A percentile compares a stretch with the other conserved stretches of the same genome.
These are phyloP conservation scores for Mrakia frigida DNA, from an alignment of 768 basidiomycete genomes.

Conservation along the genomic window DNA sequence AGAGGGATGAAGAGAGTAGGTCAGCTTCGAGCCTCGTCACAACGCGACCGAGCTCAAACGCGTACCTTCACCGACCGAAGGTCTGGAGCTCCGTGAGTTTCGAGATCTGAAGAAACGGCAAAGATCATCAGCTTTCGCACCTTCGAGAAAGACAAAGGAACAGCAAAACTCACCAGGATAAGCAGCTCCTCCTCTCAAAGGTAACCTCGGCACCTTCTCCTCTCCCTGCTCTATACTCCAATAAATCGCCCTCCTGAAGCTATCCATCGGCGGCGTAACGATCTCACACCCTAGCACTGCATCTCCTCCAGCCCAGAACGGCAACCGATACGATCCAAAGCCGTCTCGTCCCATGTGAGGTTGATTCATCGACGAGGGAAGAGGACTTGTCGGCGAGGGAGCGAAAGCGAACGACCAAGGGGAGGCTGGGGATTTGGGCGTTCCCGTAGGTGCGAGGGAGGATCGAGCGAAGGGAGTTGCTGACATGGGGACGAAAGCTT, in stretches of 20 bases:
- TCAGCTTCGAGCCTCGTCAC: not conserved
- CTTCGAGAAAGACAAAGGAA: not conserved
- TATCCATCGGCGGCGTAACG: constrained; percentile 45
- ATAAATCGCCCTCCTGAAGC: constrained; percentile 47
- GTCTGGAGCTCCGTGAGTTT: constrained; percentile 38
- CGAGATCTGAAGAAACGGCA: not conserved
- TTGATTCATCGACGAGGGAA: constrained; percentile 34
- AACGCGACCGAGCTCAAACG: constrained; percentile 8
- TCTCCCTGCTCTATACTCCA: constrained; percentile 49
- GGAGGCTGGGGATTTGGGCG: constrained; percentile 27
- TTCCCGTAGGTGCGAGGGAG: constrained; percentile 33
- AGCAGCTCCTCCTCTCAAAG: constrained; percentile 40
- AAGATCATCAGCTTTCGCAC: not conserved
- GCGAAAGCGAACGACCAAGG: constrained; percentile 6
- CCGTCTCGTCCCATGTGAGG: constrained; percentile 19
- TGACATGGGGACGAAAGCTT: constrained; percentile 42
- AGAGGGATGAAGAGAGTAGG: not conserved
- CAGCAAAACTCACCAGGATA: constrained; percentile 35
- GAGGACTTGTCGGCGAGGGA: constrained; percentile 29
- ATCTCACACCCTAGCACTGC: constrained; percentile 41
- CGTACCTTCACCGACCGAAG: constrained; percentile 56
- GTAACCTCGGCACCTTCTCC: constrained; percentile 46
- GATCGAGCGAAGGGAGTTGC: constrained; percentile 38
- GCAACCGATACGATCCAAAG: constrained; percentile 37
- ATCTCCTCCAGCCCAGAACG: constrained; percentile 42